Evolutionary conservation across 345 rosid species (phyloP).

Genomic region (Gynandropsis gynandra): DNA sequence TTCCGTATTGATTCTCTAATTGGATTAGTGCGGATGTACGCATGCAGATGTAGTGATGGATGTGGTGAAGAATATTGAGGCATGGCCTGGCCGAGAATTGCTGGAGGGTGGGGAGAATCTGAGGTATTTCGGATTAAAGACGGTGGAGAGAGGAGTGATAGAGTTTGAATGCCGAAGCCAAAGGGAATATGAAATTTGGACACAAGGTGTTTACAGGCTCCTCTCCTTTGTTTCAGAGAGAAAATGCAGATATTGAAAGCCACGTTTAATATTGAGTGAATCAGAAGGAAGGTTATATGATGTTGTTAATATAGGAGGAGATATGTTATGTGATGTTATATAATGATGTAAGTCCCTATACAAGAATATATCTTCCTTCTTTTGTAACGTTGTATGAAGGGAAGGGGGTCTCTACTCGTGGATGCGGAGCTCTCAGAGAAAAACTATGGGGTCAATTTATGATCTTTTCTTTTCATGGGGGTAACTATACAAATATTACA

Average conservation of each 20-base stretch:
- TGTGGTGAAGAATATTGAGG: slow-evolving; percentile 51
- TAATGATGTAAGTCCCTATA: no score
- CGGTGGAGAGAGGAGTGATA: slow-evolving; percentile 44
- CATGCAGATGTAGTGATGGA: slow-evolving; percentile 54
- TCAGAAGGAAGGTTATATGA: slow-evolving; percentile 1
- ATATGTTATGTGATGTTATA: background rate
- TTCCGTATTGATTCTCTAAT: background rate
- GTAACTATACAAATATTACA: no score
- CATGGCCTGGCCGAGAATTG: slow-evolving; percentile 75
- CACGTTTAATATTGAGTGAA: slow-evolving; percentile 14
- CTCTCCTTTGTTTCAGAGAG: slow-evolving; percentile 49
- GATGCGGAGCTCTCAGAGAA: no score
- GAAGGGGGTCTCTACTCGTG: no score
- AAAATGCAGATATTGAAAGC: slow-evolving; percentile 32
- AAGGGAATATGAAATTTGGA: slow-evolving; percentile 75
- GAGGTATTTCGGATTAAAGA: slow-evolving; percentile 65
- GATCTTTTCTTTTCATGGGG: background rate
- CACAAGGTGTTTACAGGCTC: slow-evolving; percentile 68
- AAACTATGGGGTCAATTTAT: slow-evolving; percentile 4
- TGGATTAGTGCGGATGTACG: slow-evolving; percentile 6
- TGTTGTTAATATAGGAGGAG: no score
- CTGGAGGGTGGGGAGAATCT: slow-evolving; percentile 61
- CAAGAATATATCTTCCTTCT: no score
- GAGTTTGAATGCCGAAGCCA: slow-evolving; percentile 76
- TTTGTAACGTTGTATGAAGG: no score